Base-by-base conservation (phyloP, 495 filamentous ascomycete species). In the Neurospora intermedia region DNA sequence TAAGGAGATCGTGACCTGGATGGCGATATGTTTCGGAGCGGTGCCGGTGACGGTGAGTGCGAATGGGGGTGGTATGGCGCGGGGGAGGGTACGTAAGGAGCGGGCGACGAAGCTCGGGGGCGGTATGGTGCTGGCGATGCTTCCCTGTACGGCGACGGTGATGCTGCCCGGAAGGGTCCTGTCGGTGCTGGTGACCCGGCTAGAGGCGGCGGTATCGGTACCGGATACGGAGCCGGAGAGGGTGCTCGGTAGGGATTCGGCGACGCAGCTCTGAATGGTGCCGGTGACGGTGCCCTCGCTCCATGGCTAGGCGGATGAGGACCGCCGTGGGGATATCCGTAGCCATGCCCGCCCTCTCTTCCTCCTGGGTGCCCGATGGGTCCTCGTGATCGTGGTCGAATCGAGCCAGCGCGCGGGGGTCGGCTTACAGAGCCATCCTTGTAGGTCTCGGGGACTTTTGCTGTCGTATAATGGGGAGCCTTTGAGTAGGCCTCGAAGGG, bases 401-500 rank as follows among this genome's bases (percentile, higher is more conserved):
- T 66, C 27, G 54, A 31, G 54, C 54, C 54, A 15, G 54, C 27
- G 54, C 54, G 54, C 54, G 54, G 54, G 54, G 54, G 54, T 35
- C 54, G 54, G 54, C 27, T 66, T 35, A 74, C 20, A 27, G 80
- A 76, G 15, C 80, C 78, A 31, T 83, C 77, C 75, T 80, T 80
- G 74, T 82, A 82, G 15, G 84, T 80, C 72, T 87, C 87, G 66
- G 85, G 86, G 27, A 84, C 80, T 75, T 87, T 89, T 45, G 82
- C 81, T 10, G 83, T 85, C 13, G 80, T 86, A 72, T 85, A 83
- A 76, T 89, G 85, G 54, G 87, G 87, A 70, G 86, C 86, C 69
- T 86, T 86, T 38, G 87, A 83, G 73, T 92, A 91, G 71, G 90
- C 89, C 75, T 89, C 86, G 77, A 92, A 93, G 6, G 91, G 90